Evolutionary conservation across 106 monocot species (phyloP), one percentile per base, ranked within the genome.

Genomic region (Dioscorea dumetorum): DNA sequence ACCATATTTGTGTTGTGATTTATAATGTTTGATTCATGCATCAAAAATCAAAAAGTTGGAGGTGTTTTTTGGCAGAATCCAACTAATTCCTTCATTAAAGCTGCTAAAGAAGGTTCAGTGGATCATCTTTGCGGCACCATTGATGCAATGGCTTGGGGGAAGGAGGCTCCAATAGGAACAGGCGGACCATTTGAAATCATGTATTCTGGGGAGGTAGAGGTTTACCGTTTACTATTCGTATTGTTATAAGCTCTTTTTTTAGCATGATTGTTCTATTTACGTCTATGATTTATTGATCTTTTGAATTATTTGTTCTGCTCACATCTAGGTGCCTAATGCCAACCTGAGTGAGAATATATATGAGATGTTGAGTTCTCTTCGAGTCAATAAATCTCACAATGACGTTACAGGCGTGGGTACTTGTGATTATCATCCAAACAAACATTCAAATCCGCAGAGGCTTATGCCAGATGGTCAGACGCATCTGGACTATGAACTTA

Each of bases 131-230:
- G 35, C 68, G 97, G 97, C 33, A 78, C 76, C 24, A 54, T 92
- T 51, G 97, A 92, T 76, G 82, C 89, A 34, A 34, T 90, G 52
- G 69, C 84, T 34, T 99, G 97, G 97, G 97, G 97, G 3, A 84
- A 87, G 72, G 86, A 90, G 64, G 72, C 88, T 66, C 83, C 82
- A 14, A 53, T 81, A 70, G 97, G 97, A 14, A 84, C 97, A 3
- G 84, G 84, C 24, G 97, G 87, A 17, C 76, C 86, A 48, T 99
- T 99, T 81, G 61, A 82, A 71, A 65, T 99, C 24, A 65, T 87
- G 12, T 92, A 41, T 41, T 41, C 41, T 41, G 41, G 41, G 41
- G 41, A 41, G 41, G 41, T 41, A 41, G 41, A 41, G 41, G 41
- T 41, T 41, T 41, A 8, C 41, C 15, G 54, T 18, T 56, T 56